Base-by-base conservation (phyloP, 306 rosid genomes). In the Rubus idaeus region DNA sequence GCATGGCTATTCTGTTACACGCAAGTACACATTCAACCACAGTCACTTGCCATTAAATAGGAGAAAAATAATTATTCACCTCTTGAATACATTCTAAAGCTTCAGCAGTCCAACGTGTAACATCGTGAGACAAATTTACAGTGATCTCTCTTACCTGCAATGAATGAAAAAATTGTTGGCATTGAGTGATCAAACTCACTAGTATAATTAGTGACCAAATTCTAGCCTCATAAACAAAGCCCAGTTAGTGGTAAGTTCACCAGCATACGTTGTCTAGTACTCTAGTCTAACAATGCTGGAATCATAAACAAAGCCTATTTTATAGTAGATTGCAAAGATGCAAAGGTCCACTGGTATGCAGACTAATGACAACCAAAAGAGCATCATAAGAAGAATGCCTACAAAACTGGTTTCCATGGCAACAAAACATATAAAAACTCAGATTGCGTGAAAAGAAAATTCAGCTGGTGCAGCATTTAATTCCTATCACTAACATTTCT, bases 41-140 rank as follows among this genome's bases (percentile, higher is more conserved):
- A 42, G 21, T 72, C 37, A 45, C 52, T 55, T 69, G 63, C 26
- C 78, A 77, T 68, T 61, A 78, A 20, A 70, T 67, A 58, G 41
- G 78, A 62, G 79, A 77, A 68, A 75, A 61, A 74, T 20, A 57
- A 35, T 8, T 60, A 66, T 13, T 55, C 86, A 93, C 98, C 91
- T 93, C 98, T 75, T 93, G 98, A 58, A 91, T 84, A 70, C 93
- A 87, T 57, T 87, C 0, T 68, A 91, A 71, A 45, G 97, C 98
- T 81, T 90, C 98, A 37, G 97, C 82, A 51, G 89, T 76, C 98
- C 98, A 93, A 45, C 94, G 92, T 1, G 39, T 55, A 64, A 88
- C 78, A 26, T 75, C 35, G 0, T 64, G 66, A 76, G 97, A 84
- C 46, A 78, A 45, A 52, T 80, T 80, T 60, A 45, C 1, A 62